Percentiles rank a stretch among this genome's conserved stretches.
These are phyloP conservation scores for Ligustrum vulgare DNA, from an alignment of 257 asterid genomes.

Conservation along the genomic window DNA sequence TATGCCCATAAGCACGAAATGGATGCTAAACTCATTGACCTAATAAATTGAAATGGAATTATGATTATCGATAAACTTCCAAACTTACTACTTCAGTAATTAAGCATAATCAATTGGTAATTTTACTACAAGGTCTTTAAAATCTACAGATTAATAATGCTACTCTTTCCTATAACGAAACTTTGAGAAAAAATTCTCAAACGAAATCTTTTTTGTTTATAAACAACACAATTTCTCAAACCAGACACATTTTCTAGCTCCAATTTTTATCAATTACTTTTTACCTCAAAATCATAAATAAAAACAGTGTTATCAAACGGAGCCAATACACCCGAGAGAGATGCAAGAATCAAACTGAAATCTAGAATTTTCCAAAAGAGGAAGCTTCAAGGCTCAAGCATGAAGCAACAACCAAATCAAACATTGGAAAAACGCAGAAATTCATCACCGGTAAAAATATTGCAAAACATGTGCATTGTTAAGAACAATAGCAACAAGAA, in stretches of 20 bases:
- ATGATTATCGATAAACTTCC: background rate
- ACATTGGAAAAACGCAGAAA: background rate
- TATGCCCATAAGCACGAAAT: background rate
- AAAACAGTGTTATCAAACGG: too few relatives aligned
- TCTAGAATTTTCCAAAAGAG: too few relatives aligned
- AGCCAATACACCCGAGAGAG: too few relatives aligned
- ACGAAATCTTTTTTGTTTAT: too few relatives aligned
- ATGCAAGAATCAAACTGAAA: too few relatives aligned
- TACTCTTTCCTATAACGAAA: background rate
- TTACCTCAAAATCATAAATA: too few relatives aligned
- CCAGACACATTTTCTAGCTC: too few relatives aligned
- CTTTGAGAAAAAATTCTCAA: too few relatives aligned
- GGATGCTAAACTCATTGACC: background rate
- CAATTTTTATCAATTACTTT: too few relatives aligned
- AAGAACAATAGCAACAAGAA: background rate
- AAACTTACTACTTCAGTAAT: background rate
- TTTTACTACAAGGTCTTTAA: background rate
- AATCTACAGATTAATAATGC: background rate
- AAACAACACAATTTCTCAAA: too few relatives aligned
- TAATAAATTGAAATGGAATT: background rate
- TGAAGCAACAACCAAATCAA: too few relatives aligned
- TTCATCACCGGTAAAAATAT: background rate
- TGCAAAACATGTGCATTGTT: background rate
- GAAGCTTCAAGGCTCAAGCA: too few relatives aligned
- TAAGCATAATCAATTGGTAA: background rate